These are phyloP conservation scores for Draba incana DNA, from an alignment of 345 rosid genomes.

Conservation along the genomic window DNA sequence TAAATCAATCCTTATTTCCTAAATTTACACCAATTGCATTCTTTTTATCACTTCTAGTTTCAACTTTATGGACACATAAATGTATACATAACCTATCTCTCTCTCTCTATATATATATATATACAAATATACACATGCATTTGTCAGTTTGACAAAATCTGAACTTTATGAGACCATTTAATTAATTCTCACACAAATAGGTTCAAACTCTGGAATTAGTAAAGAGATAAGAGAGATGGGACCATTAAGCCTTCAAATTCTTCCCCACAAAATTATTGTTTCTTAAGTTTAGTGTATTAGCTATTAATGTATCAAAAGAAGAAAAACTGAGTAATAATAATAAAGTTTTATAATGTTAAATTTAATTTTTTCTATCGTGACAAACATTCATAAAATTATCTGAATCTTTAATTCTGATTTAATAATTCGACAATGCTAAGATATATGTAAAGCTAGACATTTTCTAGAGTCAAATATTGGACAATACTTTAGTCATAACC, in stretches of 20 bases:
- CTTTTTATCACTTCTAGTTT: slow-evolving; percentile 19
- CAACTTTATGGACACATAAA: neutral
- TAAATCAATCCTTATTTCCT: slow-evolving; percentile 7
- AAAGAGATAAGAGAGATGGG: slow-evolving; percentile 21
- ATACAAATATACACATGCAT: neutral
- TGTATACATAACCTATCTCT: neutral
- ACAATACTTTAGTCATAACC: slow-evolving; percentile 12
- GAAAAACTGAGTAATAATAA: neutral
- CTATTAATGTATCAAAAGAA: neutral
- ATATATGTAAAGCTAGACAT: slow-evolving; percentile 10
- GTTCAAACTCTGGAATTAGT: neutral
- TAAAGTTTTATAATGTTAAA: neutral
- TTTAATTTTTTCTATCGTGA: neutral
- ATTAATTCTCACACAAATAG: slow-evolving; percentile 6
- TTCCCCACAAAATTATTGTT: neutral
- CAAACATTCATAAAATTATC: neutral
- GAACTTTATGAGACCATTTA: slow-evolving; percentile 7
- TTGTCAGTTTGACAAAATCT: slow-evolving; percentile 17
- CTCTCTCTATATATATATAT: no score
- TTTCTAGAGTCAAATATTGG: slow-evolving; percentile 29
- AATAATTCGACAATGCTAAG: slow-evolving; percentile 2
- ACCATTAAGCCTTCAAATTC: slow-evolving; percentile 11
- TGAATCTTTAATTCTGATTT: slow-evolving; percentile 27
- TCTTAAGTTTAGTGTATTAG: slow-evolving; percentile 5
- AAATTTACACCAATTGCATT: slow-evolving; percentile 9